Conservation (phyloP, 169 alveolate genomes). For the Neospora caninum region DNA sequence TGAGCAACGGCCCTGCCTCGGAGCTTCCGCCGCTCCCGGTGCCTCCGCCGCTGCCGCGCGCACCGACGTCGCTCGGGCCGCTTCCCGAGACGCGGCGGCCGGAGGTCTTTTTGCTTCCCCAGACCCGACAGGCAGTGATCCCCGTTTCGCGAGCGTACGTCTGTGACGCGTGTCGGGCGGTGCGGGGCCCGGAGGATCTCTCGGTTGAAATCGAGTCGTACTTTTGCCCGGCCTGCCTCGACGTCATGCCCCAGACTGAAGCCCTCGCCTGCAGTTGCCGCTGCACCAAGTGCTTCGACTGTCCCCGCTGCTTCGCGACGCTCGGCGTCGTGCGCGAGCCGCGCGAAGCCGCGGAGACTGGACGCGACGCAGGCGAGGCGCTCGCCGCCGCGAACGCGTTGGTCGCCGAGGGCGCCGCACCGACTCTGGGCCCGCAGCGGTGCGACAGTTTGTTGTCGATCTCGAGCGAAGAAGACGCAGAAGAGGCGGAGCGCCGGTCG, state of each 20-base stretch:
- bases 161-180: conserved; percentile 27
- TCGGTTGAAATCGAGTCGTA: conserved; percentile 52
- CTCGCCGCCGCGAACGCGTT: conserved; percentile 12
- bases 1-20: neutral
- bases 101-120: conserved; percentile 10
- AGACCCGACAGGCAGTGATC: neutral
- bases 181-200: conserved; percentile 21
- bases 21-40: neutral
- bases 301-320: conserved; percentile 52
- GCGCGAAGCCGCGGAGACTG: neutral
- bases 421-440: conserved; percentile 48
- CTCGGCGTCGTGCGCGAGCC: conserved; percentile 39
- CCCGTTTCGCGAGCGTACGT: neutral
- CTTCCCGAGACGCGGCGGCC: neutral
- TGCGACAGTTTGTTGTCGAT: conserved; percentile 65
- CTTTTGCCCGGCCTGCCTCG: conserved; percentile 51
- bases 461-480: conserved; percentile 34
- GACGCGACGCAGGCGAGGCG: neutral
- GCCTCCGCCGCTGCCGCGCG: conserved; percentile 23
- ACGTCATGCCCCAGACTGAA: conserved; percentile 33
- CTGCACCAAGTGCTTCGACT: conserved; percentile 59
- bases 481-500: neutral
- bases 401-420: neutral
- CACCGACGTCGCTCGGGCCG: neutral
- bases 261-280: conserved; percentile 60